Evolutionary conservation across 2,329 filamentous ascomycete species (phyloP).

Genomic region (Plectosphaerella sp.): DNA sequence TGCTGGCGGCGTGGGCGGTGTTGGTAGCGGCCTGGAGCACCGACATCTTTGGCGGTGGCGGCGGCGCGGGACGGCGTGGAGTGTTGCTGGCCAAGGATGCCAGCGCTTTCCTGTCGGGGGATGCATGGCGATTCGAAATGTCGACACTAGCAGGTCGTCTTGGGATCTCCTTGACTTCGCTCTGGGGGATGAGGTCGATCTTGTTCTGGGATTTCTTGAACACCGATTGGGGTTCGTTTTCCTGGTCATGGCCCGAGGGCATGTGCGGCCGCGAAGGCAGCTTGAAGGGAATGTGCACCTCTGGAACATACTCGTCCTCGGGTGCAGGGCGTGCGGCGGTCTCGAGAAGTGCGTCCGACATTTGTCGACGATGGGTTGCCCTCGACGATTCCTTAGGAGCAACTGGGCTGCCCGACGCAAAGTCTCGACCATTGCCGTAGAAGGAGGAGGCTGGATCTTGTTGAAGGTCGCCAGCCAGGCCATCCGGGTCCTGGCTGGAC

Average conservation of each 20-base stretch:
- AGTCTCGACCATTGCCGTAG: slow-evolving; percentile 40
- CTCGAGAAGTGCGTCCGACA: slow-evolving; percentile 28
- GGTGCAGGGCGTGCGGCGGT: slow-evolving; percentile 25
- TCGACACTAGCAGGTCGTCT: slow-evolving; percentile 45
- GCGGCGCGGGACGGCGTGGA: slow-evolving; percentile 71
- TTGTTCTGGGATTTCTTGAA: slow-evolving; percentile 60
- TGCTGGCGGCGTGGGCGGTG: slow-evolving; percentile 73
- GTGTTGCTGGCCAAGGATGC: slow-evolving; percentile 59
- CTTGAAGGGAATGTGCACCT: slow-evolving; percentile 42
- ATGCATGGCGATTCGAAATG: slow-evolving; percentile 30
- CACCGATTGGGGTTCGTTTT: slow-evolving; percentile 73
- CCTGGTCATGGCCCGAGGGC: slow-evolving; percentile 69
- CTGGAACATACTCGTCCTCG: slow-evolving; percentile 28
- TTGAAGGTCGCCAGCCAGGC: slow-evolving; percentile 30
- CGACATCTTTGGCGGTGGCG: slow-evolving; percentile 93
- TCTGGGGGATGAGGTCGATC: slow-evolving; percentile 49
- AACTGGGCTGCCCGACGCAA: slow-evolving; percentile 56
- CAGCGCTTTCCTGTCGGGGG: slow-evolving; percentile 54
- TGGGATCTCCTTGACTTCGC: slow-evolving; percentile 46
- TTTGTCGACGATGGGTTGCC: slow-evolving; percentile 34
- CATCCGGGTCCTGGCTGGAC: slow-evolving; percentile 37
- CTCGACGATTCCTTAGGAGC: slow-evolving; percentile 41
- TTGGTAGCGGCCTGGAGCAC: slow-evolving; percentile 88
- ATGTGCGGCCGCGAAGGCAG: slow-evolving; percentile 52
- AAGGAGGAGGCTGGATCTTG: slow-evolving; percentile 38